Evolutionary conservation across 257 asterid species (phyloP).

Genomic region (Ehretia macrophylla): DNA sequence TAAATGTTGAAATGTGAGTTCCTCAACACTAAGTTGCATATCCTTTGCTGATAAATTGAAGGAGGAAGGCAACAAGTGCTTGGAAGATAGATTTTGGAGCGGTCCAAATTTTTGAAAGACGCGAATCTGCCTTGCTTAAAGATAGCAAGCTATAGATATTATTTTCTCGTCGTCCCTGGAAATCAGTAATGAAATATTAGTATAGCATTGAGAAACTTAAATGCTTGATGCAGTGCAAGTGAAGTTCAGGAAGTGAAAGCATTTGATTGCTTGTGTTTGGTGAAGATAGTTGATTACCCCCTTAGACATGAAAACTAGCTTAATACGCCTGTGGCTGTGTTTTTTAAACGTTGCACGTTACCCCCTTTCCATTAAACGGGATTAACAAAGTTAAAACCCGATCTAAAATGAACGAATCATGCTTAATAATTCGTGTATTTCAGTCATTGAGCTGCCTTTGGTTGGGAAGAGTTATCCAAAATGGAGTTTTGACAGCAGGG

Average conservation of each 20-base stretch:
- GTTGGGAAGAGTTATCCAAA: no score
- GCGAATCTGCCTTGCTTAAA: constrained; percentile 39
- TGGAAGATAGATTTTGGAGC: constrained; percentile 64
- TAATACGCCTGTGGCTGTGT: no score
- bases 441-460: no score
- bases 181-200: constrained; percentile 1
- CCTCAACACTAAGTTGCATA: no score
- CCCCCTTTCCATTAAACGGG: no score
- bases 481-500: no score
- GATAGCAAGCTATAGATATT: constrained; percentile 36
- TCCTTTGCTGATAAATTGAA: constrained; percentile 22
- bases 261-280: no score
- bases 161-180: constrained; percentile 64
- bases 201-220: no score
- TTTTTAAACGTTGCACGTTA: no score
- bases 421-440: no score
- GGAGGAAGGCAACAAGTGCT: constrained; percentile 71
- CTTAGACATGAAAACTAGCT: neutral
- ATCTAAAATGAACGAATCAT: neutral
- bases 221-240: no score
- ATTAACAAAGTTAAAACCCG: neutral
- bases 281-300: neutral
- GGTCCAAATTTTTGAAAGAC: constrained; percentile 35
- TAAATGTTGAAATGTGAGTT: neutral
- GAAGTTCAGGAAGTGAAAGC: no score